Percentiles rank a stretch among this genome's conserved stretches.
Evolutionary conservation across 805 yeast species (phyloP).

Genomic region (Groenewaldozyma tartarivorans): DNA sequence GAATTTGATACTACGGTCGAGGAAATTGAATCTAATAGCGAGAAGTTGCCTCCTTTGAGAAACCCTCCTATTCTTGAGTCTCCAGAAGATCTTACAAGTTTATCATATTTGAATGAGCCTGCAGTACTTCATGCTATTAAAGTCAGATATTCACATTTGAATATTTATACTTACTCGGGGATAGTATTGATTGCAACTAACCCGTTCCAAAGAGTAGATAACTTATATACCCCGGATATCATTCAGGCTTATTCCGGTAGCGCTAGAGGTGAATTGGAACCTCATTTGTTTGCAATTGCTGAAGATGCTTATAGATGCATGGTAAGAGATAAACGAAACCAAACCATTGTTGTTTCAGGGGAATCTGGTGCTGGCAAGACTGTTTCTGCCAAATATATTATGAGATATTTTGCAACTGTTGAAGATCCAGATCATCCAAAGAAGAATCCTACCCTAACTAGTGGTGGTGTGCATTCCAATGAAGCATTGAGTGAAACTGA

Average conservation of each 20-base stretch:
- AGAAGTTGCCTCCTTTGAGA: constrained; percentile 68
- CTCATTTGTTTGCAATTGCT: constrained; percentile 94
- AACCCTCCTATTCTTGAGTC: constrained; percentile 90
- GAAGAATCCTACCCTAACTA: constrained; percentile 6
- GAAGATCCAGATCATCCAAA: constrained; percentile 40
- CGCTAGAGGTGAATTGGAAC: constrained; percentile 89
- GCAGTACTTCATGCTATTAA: constrained; percentile 91
- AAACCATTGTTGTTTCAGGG: constrained; percentile 94
- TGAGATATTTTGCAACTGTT: constrained; percentile 95
- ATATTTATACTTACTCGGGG: constrained; percentile 93
- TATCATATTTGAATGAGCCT: constrained; percentile 91
- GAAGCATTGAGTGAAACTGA: constrained; percentile 83
- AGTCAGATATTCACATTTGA: constrained; percentile 78
- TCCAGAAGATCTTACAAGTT: constrained; percentile 85
- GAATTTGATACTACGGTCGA: constrained; percentile 18
- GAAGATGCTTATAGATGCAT: constrained; percentile 95
- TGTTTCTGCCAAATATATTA: constrained; percentile 91
- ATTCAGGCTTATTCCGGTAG: constrained; percentile 92
- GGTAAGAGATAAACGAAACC: constrained; percentile 78
- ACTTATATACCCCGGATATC: constrained; percentile 81
- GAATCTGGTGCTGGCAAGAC: constrained; percentile 99
- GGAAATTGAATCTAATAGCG: constrained; percentile 34
- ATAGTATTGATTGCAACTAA: constrained; percentile 93
- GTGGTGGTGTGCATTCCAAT: constrained; percentile 17
- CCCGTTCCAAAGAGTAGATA: constrained; percentile 90